Evolutionary conservation across 805 yeast genomes (phyloP), one percentile per base, ranked within the genome.

Genomic region (Candida palmyrensis): DNA sequence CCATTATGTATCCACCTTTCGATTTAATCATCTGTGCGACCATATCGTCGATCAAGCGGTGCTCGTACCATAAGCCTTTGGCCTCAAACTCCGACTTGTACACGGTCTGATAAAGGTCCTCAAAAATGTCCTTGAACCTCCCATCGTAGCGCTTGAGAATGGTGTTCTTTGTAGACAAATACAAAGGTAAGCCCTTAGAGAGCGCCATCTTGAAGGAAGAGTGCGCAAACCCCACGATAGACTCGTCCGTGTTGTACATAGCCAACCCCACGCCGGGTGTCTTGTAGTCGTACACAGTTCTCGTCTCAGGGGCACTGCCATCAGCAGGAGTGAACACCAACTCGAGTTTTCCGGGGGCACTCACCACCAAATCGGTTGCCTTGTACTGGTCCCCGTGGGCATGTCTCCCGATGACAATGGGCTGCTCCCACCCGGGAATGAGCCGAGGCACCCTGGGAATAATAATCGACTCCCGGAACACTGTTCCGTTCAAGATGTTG

Each of bases 11-110:
- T 5, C 92, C 92, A 51, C 92, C 92, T 49, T 79, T 78, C 17
- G 90, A 82, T 58, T 83, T 83, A 52, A 83, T 61, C 92, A 83
- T 83, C 60, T 83, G 92, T 4, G 90, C 90, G 40, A 83, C 92
- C 88, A 83, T 83, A 55, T 83, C 92, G 57, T 83, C 92, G 42
- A 83, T 83, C 52, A 83, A 69, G 59, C 92, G 74, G 58, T 83
- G 92, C 57, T 83, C 89, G 48, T 82, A 83, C 67, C 76, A 73
- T 43, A 83, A 71, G 15, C 81, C 82, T 21, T 65, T 63, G 10
- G 61, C 57, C 48, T 80, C 85, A 47, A 82, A 82, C 36, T 71
- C 57, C 8, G 58, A 12, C 48, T 74, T 70, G 62, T 82, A 83
- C 27, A 66, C 63, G 12, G 66, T 36, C 32, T 78, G 85, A 47